A percentile compares a stretch with the other conserved stretches of the same genome.
These are phyloP conservation scores for Curvularia spicifera DNA, from an alignment of 2,329 filamentous ascomycete genomes.

Conservation along the genomic window DNA sequence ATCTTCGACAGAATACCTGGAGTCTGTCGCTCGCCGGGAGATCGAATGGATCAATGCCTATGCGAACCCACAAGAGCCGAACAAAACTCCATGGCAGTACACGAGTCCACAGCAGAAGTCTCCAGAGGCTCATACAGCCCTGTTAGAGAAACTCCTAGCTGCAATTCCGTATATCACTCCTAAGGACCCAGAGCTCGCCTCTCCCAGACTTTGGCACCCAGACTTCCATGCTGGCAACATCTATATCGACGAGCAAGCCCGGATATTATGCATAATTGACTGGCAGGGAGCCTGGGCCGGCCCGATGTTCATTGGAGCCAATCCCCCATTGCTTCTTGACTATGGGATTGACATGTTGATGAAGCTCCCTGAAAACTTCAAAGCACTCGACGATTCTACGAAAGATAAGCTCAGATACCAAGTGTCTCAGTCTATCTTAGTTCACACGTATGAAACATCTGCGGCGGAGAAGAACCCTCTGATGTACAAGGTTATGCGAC, in stretches of 20 bases:
- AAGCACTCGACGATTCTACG: constrained; percentile 29
- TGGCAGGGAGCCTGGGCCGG: constrained; percentile 35
- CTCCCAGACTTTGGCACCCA: constrained; percentile 37
- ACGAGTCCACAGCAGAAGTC: constrained; percentile 36
- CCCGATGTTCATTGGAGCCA: constrained; percentile 35
- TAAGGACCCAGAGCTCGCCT: constrained; percentile 29
- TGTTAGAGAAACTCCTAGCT: constrained; percentile 30
- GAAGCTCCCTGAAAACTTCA: constrained; percentile 37
- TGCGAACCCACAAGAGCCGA: constrained; percentile 30
- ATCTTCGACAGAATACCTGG: constrained; percentile 31
- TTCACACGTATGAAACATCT: constrained; percentile 28
- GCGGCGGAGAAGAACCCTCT: too few relatives aligned
- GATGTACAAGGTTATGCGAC: too few relatives aligned
- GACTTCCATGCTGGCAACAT: constrained; percentile 42
- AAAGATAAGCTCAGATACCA: constrained; percentile 32
- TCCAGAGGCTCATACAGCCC: constrained; percentile 26
- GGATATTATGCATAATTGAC: constrained; percentile 39
- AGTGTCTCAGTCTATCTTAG: constrained; percentile 36
- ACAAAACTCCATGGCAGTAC: constrained; percentile 44
- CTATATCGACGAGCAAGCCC: constrained; percentile 30
- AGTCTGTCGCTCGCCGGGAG: constrained; percentile 44
- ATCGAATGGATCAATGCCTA: constrained; percentile 41
- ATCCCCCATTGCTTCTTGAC: constrained; percentile 33
- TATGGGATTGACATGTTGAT: constrained; percentile 37
- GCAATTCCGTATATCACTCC: constrained; percentile 35